These are phyloP conservation scores for Arabidopsis thaliana DNA, from an alignment of 345 rosid genomes.

Conservation along the genomic window DNA sequence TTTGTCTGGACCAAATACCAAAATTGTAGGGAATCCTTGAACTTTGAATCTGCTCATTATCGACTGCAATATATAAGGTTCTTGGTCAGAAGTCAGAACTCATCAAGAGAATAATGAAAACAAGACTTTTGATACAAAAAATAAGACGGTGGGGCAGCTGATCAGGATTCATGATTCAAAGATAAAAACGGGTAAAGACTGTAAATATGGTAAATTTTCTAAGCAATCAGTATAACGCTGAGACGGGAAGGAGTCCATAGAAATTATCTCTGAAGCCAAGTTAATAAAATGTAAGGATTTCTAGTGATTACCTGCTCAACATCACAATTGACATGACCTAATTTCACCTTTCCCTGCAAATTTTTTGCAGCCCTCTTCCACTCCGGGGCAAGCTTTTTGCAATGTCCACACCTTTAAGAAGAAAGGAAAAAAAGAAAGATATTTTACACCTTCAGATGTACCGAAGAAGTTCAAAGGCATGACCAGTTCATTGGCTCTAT, in stretches of 20 bases:
- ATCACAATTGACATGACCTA: slow-evolving; percentile 97
- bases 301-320: slow-evolving; percentile 69
- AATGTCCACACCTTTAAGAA: slow-evolving; percentile 90
- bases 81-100: slow-evolving; percentile 36
- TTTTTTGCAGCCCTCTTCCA: slow-evolving; percentile 96
- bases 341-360: slow-evolving; percentile 96
- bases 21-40: slow-evolving; percentile 97
- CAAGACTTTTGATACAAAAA: not conserved
- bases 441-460: slow-evolving; percentile 24
- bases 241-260: not conserved
- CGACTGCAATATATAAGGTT: slow-evolving; percentile 61
- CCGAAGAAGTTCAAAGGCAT: slow-evolving; percentile 14
- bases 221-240: not conserved
- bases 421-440: not conserved
- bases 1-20: slow-evolving; percentile 93
- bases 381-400: slow-evolving; percentile 97
- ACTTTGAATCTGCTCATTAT: slow-evolving; percentile 96
- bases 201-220: not conserved
- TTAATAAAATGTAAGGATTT: not conserved
- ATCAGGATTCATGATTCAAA: slow-evolving; percentile 22
- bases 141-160: slow-evolving; percentile 24
- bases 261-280: slow-evolving; percentile 11
- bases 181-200: slow-evolving; percentile 21
- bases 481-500: not conserved
- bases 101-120: slow-evolving; percentile 3